Evolutionary conservation across 2,329 filamentous ascomycete species (phyloP), one percentile per base, ranked within the genome.

Genomic region (Ceratocystiopsis sp.): DNA sequence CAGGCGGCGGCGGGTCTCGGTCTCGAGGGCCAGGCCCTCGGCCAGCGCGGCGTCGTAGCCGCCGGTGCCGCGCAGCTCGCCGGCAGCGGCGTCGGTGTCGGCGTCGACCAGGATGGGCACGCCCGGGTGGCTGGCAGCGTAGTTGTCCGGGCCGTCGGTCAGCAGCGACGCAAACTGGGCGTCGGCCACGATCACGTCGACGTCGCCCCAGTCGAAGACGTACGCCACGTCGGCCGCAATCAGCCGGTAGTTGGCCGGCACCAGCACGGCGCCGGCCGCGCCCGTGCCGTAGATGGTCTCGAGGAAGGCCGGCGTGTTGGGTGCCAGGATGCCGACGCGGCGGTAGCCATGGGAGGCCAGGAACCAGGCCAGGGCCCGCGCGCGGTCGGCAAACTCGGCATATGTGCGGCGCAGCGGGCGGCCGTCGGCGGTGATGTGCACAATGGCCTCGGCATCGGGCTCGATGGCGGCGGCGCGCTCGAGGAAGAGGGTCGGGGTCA

Each of bases 231-330:
- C 91, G 48, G 87, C 84, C 34, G 73, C 66, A 58, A 91, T 91
- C 38, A 95, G 64, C 48, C 68, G 57, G 53, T 72, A 72, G 53
- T 76, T 76, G 25, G 60, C 71, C 2, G 71, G 71, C 42, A 94
- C 81, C 48, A 86, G 76, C 19, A 93, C 73, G 9, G 70, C 83
- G 1, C 85, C 85, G 0, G 83, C 83, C 1, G 83, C 87, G 1
- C 78, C 79, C 51, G 95, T 80, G 2, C 83, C 91, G 55, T 84
- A 98, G 48, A 94, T 84, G 8, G 78, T 74, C 62, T 96, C 89
- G 25, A 98, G 67, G 54, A 96, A 96, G 0, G 87, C 87, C 0
- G 91, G 91, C 1, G 91, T 98, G 58, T 98, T 98, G 3, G 91
- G 84, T 10, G 78, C 79, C 12, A 98, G 67, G 40, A 98, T 79